Evolutionary conservation across 2,329 filamentous ascomycete genomes (phyloP).

Genomic region (Pseudogymnoascus sp.): DNA sequence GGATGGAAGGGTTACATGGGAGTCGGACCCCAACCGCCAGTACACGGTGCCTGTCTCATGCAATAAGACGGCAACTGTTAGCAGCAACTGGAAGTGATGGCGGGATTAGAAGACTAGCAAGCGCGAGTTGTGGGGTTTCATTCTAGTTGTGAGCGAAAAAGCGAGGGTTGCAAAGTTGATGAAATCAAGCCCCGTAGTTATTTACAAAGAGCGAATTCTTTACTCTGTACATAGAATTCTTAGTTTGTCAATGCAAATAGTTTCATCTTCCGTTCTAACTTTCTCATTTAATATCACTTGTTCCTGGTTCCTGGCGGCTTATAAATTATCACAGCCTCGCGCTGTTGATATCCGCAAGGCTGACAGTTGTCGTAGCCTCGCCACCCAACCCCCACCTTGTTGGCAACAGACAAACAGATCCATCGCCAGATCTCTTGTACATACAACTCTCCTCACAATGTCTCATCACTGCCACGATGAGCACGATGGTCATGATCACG

Average conservation of each 20-base stretch:
- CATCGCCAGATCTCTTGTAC: background rate
- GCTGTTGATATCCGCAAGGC: background rate
- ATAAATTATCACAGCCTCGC: background rate
- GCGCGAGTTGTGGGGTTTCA: background rate
- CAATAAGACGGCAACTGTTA: conserved; percentile 16
- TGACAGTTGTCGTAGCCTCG: background rate
- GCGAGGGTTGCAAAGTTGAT: background rate
- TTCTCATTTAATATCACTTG: background rate
- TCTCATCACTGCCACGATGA: conserved; percentile 42
- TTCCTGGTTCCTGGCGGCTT: conserved; percentile 2
- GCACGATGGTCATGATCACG: conserved; percentile 33
- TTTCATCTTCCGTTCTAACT: background rate
- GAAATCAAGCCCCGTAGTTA: background rate
- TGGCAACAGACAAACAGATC: background rate
- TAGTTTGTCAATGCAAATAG: background rate
- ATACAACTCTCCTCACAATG: conserved; percentile 20
- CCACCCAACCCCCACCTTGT: background rate
- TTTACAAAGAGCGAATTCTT: background rate
- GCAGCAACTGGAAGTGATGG: conserved; percentile 16
- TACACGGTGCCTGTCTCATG: conserved; percentile 18
- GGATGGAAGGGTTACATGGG: conserved; percentile 51
- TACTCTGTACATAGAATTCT: background rate
- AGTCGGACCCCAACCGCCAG: conserved; percentile 35
- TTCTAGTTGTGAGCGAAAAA: background rate
- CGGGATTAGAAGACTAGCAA: too few species aligned